Evolutionary conservation across 192 early-diverging fungal genomes (phyloP).

Genomic region (Backusella psychrophila): DNA sequence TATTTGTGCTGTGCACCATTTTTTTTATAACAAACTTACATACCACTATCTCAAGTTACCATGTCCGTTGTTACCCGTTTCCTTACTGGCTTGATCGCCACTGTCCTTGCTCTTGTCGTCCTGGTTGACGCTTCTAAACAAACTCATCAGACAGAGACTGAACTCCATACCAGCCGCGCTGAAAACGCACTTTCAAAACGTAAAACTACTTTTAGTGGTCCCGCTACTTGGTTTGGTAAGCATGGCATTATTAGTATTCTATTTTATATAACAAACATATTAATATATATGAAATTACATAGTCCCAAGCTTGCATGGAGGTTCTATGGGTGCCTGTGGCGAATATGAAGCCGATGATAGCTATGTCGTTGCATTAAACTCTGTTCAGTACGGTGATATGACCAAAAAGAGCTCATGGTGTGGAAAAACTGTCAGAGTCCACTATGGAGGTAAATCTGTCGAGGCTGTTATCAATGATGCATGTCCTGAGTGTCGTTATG

Average conservation of each 20-base stretch:
- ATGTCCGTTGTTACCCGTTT: background rate
- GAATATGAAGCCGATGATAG: slow-evolving; percentile 21
- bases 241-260: background rate
- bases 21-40: background rate
- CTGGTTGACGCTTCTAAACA: background rate
- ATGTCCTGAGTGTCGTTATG: slow-evolving; percentile 48
- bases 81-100: background rate
- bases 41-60: background rate
- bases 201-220: slow-evolving; percentile 3
- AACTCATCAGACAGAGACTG: background rate
- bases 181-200: background rate
- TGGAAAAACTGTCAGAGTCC: slow-evolving; percentile 24
- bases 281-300: background rate
- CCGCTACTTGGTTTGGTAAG: slow-evolving; percentile 28
- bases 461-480: slow-evolving; percentile 50
- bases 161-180: background rate
- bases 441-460: slow-evolving; percentile 40
- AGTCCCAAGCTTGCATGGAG: slow-evolving; percentile 25
- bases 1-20: background rate
- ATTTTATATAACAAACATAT: background rate
- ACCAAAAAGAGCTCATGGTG: slow-evolving; percentile 23
- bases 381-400: slow-evolving; percentile 25
- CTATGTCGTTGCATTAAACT: slow-evolving; percentile 27
- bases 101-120: slow-evolving; percentile 14
- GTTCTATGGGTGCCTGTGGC: slow-evolving; percentile 23